Percentiles rank a stretch among this genome's conserved stretches.
phyloP scores from a whole-genome alignment of 1,139 yeast genomes.

The Pichia kudriavzevii region DNA sequence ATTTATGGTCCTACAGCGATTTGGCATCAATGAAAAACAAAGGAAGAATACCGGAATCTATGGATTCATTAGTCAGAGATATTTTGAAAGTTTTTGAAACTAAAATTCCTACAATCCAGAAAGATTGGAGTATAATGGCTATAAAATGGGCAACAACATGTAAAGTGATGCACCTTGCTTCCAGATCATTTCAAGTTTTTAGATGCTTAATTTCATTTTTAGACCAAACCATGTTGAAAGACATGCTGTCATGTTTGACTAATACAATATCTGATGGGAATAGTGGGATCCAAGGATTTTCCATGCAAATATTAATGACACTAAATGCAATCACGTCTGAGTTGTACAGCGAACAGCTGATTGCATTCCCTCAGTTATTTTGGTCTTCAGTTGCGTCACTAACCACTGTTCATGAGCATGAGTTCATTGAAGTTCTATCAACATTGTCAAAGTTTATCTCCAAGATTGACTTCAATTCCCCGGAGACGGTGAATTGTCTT shows the following conservation, averaged over 20 bases:
- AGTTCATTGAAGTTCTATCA: constrained; percentile 79
- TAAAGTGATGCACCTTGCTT: constrained; percentile 94
- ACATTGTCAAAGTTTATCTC: constrained; percentile 76
- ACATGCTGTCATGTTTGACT: constrained; percentile 87
- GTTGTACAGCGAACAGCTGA: constrained; percentile 65
- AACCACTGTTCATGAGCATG: constrained; percentile 86
- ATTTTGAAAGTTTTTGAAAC: constrained; percentile 50
- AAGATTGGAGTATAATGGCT: constrained; percentile 79
- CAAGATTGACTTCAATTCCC: constrained; percentile 79
- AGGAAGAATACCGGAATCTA: constrained; percentile 78
- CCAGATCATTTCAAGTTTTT: constrained; percentile 90
- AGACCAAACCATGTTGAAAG: constrained; percentile 84
- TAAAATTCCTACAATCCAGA: constrained; percentile 42
- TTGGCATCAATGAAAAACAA: constrained; percentile 69
- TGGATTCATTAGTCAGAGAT: constrained; percentile 72
- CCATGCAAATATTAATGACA: constrained; percentile 96
- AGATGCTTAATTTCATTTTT: constrained; percentile 70
- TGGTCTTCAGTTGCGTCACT: constrained; percentile 96
- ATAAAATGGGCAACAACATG: constrained; percentile 95
- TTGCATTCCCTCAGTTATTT: constrained; percentile 86
- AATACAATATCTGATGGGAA: constrained; percentile 89
- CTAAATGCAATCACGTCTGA: constrained; percentile 87
- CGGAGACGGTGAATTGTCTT: constrained; percentile 76
- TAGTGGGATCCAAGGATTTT: constrained; percentile 88
- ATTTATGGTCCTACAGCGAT: constrained; percentile 84